Evolutionary conservation across 2,329 filamentous ascomycete genomes (phyloP).

Genomic region (Microdochium paspali): DNA sequence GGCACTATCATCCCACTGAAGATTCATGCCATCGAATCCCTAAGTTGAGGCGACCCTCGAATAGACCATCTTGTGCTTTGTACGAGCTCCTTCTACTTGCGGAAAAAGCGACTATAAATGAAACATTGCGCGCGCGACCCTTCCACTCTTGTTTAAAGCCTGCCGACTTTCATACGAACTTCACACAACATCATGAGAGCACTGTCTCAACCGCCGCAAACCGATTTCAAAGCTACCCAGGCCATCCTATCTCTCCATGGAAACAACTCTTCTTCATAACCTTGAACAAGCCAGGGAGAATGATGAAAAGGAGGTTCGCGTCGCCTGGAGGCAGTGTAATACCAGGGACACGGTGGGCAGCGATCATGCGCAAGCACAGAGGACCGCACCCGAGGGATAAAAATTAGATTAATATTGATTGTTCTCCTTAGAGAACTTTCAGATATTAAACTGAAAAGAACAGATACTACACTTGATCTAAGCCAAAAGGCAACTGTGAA

Average conservation of each 20-base stretch:
- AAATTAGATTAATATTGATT: slow-evolving; percentile 77
- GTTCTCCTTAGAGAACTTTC: slow-evolving; percentile 62
- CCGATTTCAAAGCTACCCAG: neutral
- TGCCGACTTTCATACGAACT: neutral
- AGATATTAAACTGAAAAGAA: slow-evolving; percentile 97
- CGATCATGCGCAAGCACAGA: slow-evolving; percentile 63
- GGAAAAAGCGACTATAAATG: too few relatives aligned
- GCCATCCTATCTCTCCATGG: too few relatives aligned
- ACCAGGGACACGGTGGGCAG: slow-evolving; percentile 60
- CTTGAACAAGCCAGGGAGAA: slow-evolving; percentile 36
- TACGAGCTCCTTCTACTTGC: too few relatives aligned
- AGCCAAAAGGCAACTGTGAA: slow-evolving; percentile 24
- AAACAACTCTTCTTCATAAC: slow-evolving; percentile 41
- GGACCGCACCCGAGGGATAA: slow-evolving; percentile 44
- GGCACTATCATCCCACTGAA: too few relatives aligned
- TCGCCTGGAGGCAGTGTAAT: slow-evolving; percentile 65
- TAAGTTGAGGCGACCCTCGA: too few relatives aligned
- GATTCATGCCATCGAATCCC: too few relatives aligned
- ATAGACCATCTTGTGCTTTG: too few relatives aligned
- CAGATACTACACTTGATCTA: slow-evolving; percentile 91
- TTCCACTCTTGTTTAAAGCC: neutral
- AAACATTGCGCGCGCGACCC: too few relatives aligned
- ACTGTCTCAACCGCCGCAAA: neutral
- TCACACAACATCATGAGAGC: neutral
- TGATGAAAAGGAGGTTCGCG: slow-evolving; percentile 57